phyloP scores from a whole-genome alignment of 768 basidiomycete genomes.

The Tephrocybe sp. region DNA sequence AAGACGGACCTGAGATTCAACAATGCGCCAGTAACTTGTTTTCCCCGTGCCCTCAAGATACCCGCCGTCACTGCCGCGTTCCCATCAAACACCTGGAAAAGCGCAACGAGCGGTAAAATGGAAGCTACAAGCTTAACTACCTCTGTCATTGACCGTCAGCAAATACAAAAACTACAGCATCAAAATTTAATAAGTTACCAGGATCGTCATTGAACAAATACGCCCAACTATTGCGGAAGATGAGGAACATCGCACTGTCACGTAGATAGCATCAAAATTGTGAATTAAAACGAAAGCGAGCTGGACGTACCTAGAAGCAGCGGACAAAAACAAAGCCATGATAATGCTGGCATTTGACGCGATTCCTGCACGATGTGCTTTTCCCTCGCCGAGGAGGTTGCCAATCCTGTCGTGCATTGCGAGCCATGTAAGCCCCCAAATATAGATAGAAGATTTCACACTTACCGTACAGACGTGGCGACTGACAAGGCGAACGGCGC shows the following conservation, averaged over 20 bases:
- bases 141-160: too few relatives aligned
- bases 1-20: constrained; percentile 69
- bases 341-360: constrained; percentile 63
- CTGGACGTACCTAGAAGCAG: constrained; percentile 57
- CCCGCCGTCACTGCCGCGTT: constrained; percentile 65
- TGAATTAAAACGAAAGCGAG: neutral
- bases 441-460: neutral
- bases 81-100: constrained; percentile 88
- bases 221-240: constrained; percentile 66
- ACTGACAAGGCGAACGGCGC: constrained; percentile 81
- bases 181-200: constrained; percentile 31
- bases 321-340: constrained; percentile 62
- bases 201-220: constrained; percentile 72
- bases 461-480: constrained; percentile 80
- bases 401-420: constrained; percentile 80
- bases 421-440: neutral
- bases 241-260: constrained; percentile 52
- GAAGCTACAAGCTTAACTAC: constrained; percentile 59
- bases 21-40: constrained; percentile 74
- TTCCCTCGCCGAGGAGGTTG: constrained; percentile 81
- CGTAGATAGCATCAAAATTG: too few relatives aligned
- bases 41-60: constrained; percentile 80
- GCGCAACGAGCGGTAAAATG: constrained; percentile 71
- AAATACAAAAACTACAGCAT: too few relatives aligned
- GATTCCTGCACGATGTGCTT: constrained; percentile 68